Conservation (phyloP, 1,284 basidiomycete genomes). For the Sanguinoderma infundibulare region DNA sequence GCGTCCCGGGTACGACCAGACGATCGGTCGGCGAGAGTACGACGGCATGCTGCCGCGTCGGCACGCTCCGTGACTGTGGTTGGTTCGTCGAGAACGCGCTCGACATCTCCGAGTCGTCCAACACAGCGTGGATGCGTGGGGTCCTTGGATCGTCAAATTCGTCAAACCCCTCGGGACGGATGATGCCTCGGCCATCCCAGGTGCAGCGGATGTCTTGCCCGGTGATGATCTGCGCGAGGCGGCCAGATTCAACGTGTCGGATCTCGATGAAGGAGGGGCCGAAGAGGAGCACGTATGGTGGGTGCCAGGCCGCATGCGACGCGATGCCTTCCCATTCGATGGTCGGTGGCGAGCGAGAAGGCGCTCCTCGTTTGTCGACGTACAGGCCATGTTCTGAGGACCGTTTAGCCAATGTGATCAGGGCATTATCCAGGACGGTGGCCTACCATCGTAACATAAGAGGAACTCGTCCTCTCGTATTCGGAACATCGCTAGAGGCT, state of each 20-base stretch:
- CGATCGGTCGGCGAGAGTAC: conserved; percentile 82
- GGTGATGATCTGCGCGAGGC: conserved; percentile 87
- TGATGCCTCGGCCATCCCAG: conserved; percentile 79
- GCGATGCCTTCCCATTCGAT: conserved; percentile 97
- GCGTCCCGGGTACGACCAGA: conserved; percentile 60
- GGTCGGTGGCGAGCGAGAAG: conserved; percentile 69
- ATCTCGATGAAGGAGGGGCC: conserved; percentile 93
- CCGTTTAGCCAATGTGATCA: background rate
- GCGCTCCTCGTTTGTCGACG: conserved; percentile 87
- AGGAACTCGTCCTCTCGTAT: conserved; percentile 89
- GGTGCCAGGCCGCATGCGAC: conserved; percentile 85
- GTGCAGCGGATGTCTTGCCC: conserved; percentile 85
- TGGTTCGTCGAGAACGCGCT: background rate
- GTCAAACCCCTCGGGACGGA: conserved; percentile 44
- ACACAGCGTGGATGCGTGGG: conserved; percentile 74
- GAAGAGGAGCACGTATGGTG: conserved; percentile 90
- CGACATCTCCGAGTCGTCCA: conserved; percentile 58
- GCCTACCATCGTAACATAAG: conserved; percentile 87
- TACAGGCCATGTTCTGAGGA: conserved; percentile 90
- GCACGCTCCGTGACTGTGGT: conserved; percentile 32
- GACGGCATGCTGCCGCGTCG: conserved; percentile 72
- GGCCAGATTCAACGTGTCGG: conserved; percentile 83
- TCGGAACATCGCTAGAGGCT: conserved; percentile 92
- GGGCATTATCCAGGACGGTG: background rate
- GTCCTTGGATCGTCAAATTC: conserved; percentile 60